Conservation (phyloP, 2,329 filamentous ascomycete genomes). For the Hymenoscyphus occultus region DNA sequence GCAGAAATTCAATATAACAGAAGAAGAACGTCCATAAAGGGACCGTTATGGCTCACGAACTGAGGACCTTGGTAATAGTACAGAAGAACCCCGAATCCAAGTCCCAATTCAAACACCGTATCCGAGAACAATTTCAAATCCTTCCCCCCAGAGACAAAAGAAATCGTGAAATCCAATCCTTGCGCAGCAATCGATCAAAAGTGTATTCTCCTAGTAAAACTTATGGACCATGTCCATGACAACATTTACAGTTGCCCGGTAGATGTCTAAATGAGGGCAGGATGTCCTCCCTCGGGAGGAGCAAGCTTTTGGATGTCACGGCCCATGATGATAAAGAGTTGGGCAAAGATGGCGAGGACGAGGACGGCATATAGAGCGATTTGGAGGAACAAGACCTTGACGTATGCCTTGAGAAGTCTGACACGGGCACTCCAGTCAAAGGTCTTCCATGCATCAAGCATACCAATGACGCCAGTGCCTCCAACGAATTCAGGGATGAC, state of each 20-base stretch:
- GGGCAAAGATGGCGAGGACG: conserved; percentile 47
- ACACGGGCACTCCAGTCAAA: conserved; percentile 71
- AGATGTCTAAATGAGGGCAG: not conserved
- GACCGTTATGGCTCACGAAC: not conserved
- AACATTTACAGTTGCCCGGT: not conserved
- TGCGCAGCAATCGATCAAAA: not conserved
- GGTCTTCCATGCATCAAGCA: conserved; percentile 74
- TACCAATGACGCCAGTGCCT: conserved; percentile 66
- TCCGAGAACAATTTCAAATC: not conserved
- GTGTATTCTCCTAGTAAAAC: not conserved
- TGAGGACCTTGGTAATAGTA: not conserved
- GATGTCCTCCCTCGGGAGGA: not conserved
- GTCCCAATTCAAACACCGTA: not conserved
- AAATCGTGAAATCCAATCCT: not conserved
- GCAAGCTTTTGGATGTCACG: conserved; percentile 20
- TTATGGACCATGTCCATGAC: not conserved
- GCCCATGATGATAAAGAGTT: conserved; percentile 50
- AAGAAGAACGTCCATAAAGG: no score
- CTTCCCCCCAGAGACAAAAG: not conserved
- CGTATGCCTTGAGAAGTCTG: conserved; percentile 70
- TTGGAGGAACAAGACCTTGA: conserved; percentile 64
- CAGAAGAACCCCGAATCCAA: not conserved
- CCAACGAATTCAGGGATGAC: conserved; percentile 72
- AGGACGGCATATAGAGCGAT: conserved; percentile 48
- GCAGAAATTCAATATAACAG: no score